Percentiles rank a stretch among this genome's conserved stretches.
These are phyloP conservation scores for Termitomyces bulborhizus DNA, from an alignment of 768 basidiomycete genomes.

Conservation along the genomic window DNA sequence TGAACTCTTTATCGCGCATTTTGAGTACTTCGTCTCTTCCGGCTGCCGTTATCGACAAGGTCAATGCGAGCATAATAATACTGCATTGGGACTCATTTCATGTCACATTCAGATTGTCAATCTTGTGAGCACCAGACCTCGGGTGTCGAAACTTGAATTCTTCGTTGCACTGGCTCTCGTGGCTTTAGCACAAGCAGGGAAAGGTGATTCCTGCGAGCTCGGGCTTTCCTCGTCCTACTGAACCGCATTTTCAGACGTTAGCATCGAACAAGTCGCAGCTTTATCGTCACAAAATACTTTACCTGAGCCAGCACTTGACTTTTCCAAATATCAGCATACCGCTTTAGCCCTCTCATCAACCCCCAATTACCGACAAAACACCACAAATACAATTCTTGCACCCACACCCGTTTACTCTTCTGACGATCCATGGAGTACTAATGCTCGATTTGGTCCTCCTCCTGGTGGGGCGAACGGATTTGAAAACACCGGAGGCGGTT, in stretches of 20 bases:
- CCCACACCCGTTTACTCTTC: conserved; percentile 17
- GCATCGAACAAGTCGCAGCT: conserved; percentile 74
- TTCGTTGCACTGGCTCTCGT: conserved; percentile 87
- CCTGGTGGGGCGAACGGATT: conserved; percentile 24
- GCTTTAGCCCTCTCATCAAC: conserved; percentile 42
- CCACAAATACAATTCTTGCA: conserved; percentile 24
- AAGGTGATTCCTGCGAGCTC: conserved; percentile 40
- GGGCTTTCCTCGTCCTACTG: background rate
- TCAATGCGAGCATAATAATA: conserved; percentile 22
- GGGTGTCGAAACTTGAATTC: conserved; percentile 86
- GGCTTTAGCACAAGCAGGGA: conserved; percentile 76
- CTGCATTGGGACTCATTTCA: background rate
- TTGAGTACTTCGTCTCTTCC: conserved; percentile 73
- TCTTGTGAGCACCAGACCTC: conserved; percentile 72
- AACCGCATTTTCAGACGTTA: conserved; percentile 46
- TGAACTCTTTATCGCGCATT: conserved; percentile 77
- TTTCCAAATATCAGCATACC: conserved; percentile 49
- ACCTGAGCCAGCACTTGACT: conserved; percentile 67
- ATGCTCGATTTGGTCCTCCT: conserved; percentile 27
- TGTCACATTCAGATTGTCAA: conserved; percentile 69
- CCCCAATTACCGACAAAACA: conserved; percentile 34
- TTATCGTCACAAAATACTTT: conserved; percentile 74
- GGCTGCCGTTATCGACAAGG: conserved; percentile 79
- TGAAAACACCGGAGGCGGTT: conserved; percentile 20
- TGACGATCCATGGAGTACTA: conserved; percentile 64